Base-by-base conservation (phyloP, 129 eudicot species). In the Pulicaria dysenterica region DNA sequence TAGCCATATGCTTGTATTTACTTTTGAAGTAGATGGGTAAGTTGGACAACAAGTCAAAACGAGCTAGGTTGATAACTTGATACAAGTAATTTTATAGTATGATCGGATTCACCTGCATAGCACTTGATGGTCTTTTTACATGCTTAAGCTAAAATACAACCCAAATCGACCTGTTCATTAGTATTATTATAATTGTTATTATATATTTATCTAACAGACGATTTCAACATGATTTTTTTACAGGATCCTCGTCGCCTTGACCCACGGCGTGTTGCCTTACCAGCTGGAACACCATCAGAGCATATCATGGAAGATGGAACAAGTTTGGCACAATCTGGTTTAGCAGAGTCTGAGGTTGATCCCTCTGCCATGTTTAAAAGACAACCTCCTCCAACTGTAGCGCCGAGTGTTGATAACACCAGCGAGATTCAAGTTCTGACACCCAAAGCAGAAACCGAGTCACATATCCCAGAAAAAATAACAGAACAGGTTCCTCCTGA, bases 241-340 rank as follows among this genome's bases (percentile, higher is more conserved):
- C 86, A 95, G 99, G 99, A 95, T 76, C 97, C 96, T 7, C 99
- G 99, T 19, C 97, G 97, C 73, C 85, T 79, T 82, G 99, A 95
- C 68, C 99, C 99, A 5, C 76, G 99, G 66, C 89, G 99, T 44
- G 62, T 44, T 17, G 58, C 77, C 11, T 82, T 67, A 46, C 83
- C 92, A n/a, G 84, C 56, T 72, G 98, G 78, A 58, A 77, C 71
- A 37, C 80, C 83, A 56, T 66, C 96, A 34, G 73, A 67, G 44
- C 81, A 82, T 74, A 44, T 54, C 49, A 53, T 63, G 48, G 97
- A 95, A 69, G 90, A 88, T 71, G 80, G 70, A 74, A 40, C 77
- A 37, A 66, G 44, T 69, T 8, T 75, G 58, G 48, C 77, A 15
- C 84, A 74, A 61, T 45, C 81, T 74, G 76, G 61, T 49, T 24